Conservation (phyloP, 2,329 filamentous ascomycete genomes). For the Botryotinia globosa region DNA sequence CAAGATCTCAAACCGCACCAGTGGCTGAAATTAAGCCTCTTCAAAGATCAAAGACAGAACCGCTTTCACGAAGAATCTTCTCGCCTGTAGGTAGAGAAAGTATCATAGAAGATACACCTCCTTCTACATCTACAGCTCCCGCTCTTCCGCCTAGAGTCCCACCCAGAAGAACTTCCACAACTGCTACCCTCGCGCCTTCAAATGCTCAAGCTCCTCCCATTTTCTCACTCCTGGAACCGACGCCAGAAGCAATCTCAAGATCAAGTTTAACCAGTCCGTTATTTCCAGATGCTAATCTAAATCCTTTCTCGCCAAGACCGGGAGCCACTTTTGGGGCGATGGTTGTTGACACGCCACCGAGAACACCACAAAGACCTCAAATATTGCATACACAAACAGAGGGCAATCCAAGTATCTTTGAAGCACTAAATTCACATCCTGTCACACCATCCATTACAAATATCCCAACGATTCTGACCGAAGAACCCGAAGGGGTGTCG, state of each 20-base stretch:
- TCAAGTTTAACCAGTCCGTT: constrained; percentile 2
- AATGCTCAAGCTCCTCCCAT: constrained; percentile 4
- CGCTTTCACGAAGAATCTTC: neutral
- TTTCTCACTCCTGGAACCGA: constrained; percentile 4
- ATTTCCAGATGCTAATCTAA: constrained; percentile 6
- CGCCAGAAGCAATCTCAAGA: neutral
- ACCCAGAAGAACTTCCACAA: constrained; percentile 6
- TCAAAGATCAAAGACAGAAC: constrained; percentile 9
- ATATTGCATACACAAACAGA: neutral
- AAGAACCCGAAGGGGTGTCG: neutral
- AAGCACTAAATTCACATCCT: constrained; percentile 13
- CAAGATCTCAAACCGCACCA: constrained; percentile 11
- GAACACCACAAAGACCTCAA: constrained; percentile 3
- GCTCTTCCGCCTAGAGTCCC: neutral
- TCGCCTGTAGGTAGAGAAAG: neutral
- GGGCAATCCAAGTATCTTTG: neutral
- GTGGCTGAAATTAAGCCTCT: constrained; percentile 1
- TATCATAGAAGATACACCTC: neutral
- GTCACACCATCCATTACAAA: constrained; percentile 2
- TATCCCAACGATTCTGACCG: neutral
- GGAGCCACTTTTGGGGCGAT: constrained; percentile 12
- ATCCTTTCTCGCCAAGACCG: constrained; percentile 12
- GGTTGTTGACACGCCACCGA: constrained; percentile 6
- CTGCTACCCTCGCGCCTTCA: constrained; percentile 4
- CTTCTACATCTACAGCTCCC: neutral